Base-by-base conservation (phyloP, 2,329 filamentous ascomycete species). In the Endoconidiophora laricicola region DNA sequence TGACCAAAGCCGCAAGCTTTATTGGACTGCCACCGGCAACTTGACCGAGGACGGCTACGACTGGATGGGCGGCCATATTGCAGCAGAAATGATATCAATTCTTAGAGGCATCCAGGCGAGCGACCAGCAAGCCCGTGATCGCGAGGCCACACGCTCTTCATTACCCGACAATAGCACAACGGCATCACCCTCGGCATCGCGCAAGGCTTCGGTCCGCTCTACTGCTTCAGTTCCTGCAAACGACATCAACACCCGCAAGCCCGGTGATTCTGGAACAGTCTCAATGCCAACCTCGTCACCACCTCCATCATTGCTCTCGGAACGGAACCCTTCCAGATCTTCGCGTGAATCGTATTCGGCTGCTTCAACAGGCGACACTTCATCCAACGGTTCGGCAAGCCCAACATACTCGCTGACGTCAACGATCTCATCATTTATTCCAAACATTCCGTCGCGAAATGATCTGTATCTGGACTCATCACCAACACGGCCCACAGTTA, bases 1-100 rank as follows among this genome's bases (percentile, higher is more conserved):
- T 2, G 60, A 67, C 6, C 58, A 64, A 0, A 68, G 74, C 51
- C 66, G 68, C 20, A 54, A 64, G 2, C 63, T 62, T 51, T 73
- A 76, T 57, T 82, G 77, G 75, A 69, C 77, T 55, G 78, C 83
- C 61, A 69, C 68, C 16, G 55, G 81, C 20, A 78, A 83, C 62
- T 65, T 81, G 7, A 73, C 71, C 0, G 60, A 65, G 0, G 67
- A 65, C 5, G 79, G 79, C 6, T 82, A 83, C 63, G 69, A 79
- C 58, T 64, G 74, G 57, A 75, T 83, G 66, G 79, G 78, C 2
- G 65, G 69, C 38, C 66, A 71, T 51, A 66, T 82, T 46, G 78
- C 71, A 44, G 66, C 70, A 22, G 67, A 63, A 26, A 60, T 82
- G 7, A 63, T 75, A 43, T 64, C 67, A 26, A 62, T 79, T 38